These are phyloP conservation scores for Suillus fuscotomentosus DNA, from an alignment of 768 basidiomycete genomes.

Conservation along the genomic window DNA sequence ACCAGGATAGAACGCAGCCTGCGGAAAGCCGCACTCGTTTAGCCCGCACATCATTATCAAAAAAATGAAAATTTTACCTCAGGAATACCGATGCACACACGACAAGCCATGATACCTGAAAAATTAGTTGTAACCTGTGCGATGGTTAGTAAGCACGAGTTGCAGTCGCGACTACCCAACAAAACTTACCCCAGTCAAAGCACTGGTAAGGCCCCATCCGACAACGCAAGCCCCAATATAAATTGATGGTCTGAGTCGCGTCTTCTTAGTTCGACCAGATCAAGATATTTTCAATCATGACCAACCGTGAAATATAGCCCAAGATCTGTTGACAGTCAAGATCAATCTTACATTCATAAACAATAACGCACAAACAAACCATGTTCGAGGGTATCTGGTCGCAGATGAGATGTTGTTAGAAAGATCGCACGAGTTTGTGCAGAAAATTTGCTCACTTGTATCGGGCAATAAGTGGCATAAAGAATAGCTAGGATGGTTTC, in stretches of 20 bases:
- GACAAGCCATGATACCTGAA: slow-evolving; percentile 51
- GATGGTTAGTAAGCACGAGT: background rate
- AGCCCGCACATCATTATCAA: no score
- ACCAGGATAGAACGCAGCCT: slow-evolving; percentile 69
- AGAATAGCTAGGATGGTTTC: slow-evolving; percentile 50
- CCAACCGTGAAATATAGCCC: slow-evolving; percentile 51
- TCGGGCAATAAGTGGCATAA: slow-evolving; percentile 59
- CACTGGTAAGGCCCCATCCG: slow-evolving; percentile 62
- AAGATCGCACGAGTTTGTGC: background rate
- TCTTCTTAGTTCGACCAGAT: background rate
- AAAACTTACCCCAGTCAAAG: slow-evolving; percentile 52
- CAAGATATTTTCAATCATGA: background rate
- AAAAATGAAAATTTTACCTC: slow-evolving; percentile 34
- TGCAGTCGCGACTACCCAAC: background rate
- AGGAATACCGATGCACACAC: slow-evolving; percentile 62
- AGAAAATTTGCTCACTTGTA: slow-evolving; percentile 24
- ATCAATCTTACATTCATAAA: background rate
- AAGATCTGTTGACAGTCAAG: slow-evolving; percentile 41
- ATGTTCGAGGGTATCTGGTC: slow-evolving; percentile 62
- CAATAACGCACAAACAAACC: slow-evolving; percentile 31
- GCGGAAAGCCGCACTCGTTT: background rate
- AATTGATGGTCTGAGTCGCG: slow-evolving; percentile 47
- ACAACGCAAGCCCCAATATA: slow-evolving; percentile 63
- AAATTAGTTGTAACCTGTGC: slow-evolving; percentile 52
- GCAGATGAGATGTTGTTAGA: background rate